These are phyloP conservation scores for Saccharomyces paradoxus DNA, from an alignment of 805 yeast species.

Conservation along the genomic window DNA sequence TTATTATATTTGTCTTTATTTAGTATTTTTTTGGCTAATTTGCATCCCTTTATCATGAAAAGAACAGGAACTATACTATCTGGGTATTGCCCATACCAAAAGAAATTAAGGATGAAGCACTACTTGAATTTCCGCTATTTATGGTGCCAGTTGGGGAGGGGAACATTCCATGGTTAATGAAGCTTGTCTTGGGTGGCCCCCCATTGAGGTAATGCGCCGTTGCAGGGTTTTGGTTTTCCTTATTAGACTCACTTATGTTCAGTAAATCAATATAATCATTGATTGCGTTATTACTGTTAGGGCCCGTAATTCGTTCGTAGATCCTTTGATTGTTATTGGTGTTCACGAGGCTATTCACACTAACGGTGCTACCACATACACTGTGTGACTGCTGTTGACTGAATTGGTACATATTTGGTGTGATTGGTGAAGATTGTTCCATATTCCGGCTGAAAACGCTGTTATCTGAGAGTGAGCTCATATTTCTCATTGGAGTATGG, in stretches of 20 bases:
- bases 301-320: background rate
- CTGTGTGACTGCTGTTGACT: constrained; percentile 21
- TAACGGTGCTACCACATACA: constrained; percentile 22
- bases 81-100: constrained; percentile 9
- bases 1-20: no score
- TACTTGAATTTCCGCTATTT: constrained; percentile 20
- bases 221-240: constrained; percentile 20
- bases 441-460: constrained; percentile 23
- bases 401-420: constrained; percentile 28
- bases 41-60: background rate
- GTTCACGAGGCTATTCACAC: constrained; percentile 23
- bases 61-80: background rate
- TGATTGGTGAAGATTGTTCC: constrained; percentile 26
- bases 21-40: background rate
- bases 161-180: constrained; percentile 21
- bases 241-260: constrained; percentile 12
- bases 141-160: constrained; percentile 21
- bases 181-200: constrained; percentile 26
- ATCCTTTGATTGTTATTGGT: constrained; percentile 1
- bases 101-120: constrained; percentile 19
- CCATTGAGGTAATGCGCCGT: constrained; percentile 6
- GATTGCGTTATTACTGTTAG: constrained; percentile 5
- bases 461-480: constrained; percentile 27
- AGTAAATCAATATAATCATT: constrained; percentile 3
- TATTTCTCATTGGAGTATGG: constrained; percentile 29